Base-by-base conservation (phyloP, 371 early-diverging fungal species). In the Paraphysoderma sedebokerense region DNA sequence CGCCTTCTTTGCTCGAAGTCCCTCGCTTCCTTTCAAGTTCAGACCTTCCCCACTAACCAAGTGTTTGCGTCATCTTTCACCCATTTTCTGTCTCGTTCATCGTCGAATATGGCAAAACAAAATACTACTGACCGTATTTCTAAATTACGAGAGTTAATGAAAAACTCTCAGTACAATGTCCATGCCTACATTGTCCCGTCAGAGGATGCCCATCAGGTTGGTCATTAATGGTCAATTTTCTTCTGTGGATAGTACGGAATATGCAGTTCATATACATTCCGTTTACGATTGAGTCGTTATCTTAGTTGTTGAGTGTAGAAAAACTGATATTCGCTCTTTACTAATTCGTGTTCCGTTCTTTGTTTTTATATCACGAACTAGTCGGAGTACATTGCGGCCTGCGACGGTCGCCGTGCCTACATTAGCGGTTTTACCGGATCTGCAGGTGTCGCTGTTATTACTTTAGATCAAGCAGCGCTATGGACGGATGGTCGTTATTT, bases 401-500 rank as follows among this genome's bases (percentile, higher is more conserved):
- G 83, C 54, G 97, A 99, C 58, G 76, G 74, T 46, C 82, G 98
- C 38, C 80, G 98, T n/a, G 72, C 70, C 20, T 92, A 76, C 73
- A 91, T 99, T 57, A 86, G 89, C 1, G 95, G 95, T 24, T 99
- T 99, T 59, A 89, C 85, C 47, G 99, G 99, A 12, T 93, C 96
- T 11, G 95, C 98, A 31, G 77, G 85, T 19, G 69, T 74, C 44
- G 87, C 87, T 4, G 70, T 93, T 35, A 78, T 89, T 20, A 75
- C 83, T 11, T 38, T 56, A 20, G 68, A 74, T 19, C 50, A 68
- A 23, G 85, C 85, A 22, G 80, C 81, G 9, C 67, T 97, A 41
- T 96, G 92, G 66, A 99, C 99, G 9, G 99, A 98, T 61, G 95
- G 96, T 3, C 72, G 99, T 38, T 99, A 98, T 75, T 98, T 87